phyloP scores from a whole-genome alignment of 2,329 filamentous ascomycete genomes.

The Fusarium armeniacum region DNA sequence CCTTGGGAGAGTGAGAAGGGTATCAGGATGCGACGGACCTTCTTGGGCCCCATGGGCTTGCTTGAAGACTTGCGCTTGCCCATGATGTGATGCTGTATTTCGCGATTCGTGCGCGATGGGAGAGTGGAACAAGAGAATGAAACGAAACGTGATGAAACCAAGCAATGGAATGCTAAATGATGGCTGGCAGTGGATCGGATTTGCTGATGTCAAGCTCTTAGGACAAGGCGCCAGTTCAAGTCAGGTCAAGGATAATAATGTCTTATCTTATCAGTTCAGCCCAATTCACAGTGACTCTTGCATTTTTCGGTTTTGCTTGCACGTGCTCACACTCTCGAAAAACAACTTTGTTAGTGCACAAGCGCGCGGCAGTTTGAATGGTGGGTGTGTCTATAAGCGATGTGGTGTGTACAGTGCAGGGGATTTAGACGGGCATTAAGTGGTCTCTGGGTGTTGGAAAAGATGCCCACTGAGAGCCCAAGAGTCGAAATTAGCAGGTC shows the following conservation, averaged over 20 bases:
- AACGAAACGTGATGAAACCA: slow-evolving; percentile 8
- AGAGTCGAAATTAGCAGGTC: neutral
- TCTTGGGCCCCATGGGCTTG: slow-evolving; percentile 86
- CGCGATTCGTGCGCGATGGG: slow-evolving; percentile 37
- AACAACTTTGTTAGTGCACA: slow-evolving; percentile 11
- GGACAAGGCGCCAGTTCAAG: slow-evolving; percentile 34
- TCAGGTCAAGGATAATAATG: slow-evolving; percentile 31
- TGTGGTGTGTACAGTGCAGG: slow-evolving; percentile 29
- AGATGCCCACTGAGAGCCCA: neutral
- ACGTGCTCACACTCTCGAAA: slow-evolving; percentile 42
- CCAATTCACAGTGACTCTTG: neutral
- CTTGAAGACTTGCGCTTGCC: slow-evolving; percentile 96
- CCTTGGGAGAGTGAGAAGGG: slow-evolving; percentile 3
- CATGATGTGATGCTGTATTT: slow-evolving; percentile 62
- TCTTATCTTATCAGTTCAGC: slow-evolving; percentile 48
- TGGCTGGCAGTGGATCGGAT: slow-evolving; percentile 39
- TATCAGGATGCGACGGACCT: slow-evolving; percentile 65
- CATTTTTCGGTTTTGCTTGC: slow-evolving; percentile 5
- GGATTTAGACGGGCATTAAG: slow-evolving; percentile 30
- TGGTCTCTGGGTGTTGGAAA: neutral
- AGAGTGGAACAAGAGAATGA: neutral
- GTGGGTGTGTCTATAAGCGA: slow-evolving; percentile 11
- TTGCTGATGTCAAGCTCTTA: slow-evolving; percentile 47
- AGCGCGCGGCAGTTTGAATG: slow-evolving; percentile 28
- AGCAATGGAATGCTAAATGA: slow-evolving; percentile 35